Conservation (phyloP, 352 stramenopile species). For the Pythium brassicae region DNA sequence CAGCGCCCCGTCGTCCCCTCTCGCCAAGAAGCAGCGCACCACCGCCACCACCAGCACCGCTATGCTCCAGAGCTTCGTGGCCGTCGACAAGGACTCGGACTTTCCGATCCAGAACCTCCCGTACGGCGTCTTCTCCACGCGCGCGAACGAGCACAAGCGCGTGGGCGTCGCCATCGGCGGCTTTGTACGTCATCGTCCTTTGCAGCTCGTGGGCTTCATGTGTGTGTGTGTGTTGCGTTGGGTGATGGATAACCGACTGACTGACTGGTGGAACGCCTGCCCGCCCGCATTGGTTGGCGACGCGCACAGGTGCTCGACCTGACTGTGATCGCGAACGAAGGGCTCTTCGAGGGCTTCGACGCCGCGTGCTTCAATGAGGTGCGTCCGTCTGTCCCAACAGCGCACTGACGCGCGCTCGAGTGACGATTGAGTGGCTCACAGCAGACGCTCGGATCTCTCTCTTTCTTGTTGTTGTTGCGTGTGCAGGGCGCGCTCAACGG, state of each 20-base stretch:
- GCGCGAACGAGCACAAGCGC: slow-evolving; percentile 57
- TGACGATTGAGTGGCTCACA: too few species aligned
- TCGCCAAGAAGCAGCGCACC: neutral
- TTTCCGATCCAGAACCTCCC: slow-evolving; percentile 96
- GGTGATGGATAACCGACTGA: neutral
- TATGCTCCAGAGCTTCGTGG: slow-evolving; percentile 54
- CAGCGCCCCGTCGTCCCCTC: neutral
- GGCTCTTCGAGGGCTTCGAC: slow-evolving; percentile 86
- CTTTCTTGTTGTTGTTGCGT: neutral
- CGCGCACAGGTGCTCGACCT: slow-evolving; percentile 85
- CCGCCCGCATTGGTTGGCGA: too few species aligned
- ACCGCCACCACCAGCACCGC: neutral
- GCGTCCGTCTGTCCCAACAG: neutral
- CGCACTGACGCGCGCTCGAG: too few species aligned
- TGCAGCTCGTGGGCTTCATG: neutral
- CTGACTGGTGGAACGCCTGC: neutral
- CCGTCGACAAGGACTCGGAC: slow-evolving; percentile 58
- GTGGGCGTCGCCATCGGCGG: slow-evolving; percentile 83
- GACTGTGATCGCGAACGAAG: slow-evolving; percentile 82
- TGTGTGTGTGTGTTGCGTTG: neutral
- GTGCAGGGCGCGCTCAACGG: slow-evolving; percentile 79
- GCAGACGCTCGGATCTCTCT: too few species aligned
- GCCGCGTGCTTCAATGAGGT: slow-evolving; percentile 70
- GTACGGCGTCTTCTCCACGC: slow-evolving; percentile 92
- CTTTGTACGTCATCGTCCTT: slow-evolving; percentile 34